A percentile compares a stretch with the other conserved stretches of the same genome.
phyloP scores from a whole-genome alignment of 2,329 filamentous ascomycete species.

The Fusarium kyushuense region DNA sequence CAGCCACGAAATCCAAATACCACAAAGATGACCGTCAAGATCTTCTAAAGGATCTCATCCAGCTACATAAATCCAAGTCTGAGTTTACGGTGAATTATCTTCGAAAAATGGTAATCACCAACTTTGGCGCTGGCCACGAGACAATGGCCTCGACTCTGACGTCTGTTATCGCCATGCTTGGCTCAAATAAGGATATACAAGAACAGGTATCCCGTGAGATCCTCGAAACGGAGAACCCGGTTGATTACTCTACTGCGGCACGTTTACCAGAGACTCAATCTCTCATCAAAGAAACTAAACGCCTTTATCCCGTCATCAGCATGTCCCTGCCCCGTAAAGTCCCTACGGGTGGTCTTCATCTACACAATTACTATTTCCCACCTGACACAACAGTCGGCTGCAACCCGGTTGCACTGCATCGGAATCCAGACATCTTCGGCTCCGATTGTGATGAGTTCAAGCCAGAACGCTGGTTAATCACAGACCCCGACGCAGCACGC shows the following conservation, averaged over 20 bases:
- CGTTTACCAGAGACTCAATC: conserved; percentile 56
- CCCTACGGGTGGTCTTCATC: conserved; percentile 51
- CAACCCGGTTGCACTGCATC: conserved; percentile 63
- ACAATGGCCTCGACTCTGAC: conserved; percentile 66
- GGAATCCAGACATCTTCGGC: conserved; percentile 63
- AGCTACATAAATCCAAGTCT: conserved; percentile 58
- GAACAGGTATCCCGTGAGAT: conserved; percentile 52
- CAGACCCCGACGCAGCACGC: conserved; percentile 44
- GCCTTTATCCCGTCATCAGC: conserved; percentile 63
- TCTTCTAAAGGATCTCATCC: conserved; percentile 61
- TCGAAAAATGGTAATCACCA: conserved; percentile 65
- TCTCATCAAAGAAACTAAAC: conserved; percentile 64
- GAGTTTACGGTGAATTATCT: conserved; percentile 63
- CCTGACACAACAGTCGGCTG: conserved; percentile 63
- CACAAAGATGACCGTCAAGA: conserved; percentile 54
- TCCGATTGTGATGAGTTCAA: conserved; percentile 57
- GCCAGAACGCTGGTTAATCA: conserved; percentile 62
- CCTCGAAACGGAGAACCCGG: conserved; percentile 18
- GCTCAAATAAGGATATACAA: conserved; percentile 53
- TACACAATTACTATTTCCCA: conserved; percentile 59
- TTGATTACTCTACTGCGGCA: conserved; percentile 41
- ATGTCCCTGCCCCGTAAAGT: conserved; percentile 64
- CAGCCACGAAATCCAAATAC: conserved; percentile 46
- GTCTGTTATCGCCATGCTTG: conserved; percentile 62
- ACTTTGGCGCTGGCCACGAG: conserved; percentile 68